phyloP scores from a whole-genome alignment of 257 asterid genomes.

The Nicotiana tomentosiformis region DNA sequence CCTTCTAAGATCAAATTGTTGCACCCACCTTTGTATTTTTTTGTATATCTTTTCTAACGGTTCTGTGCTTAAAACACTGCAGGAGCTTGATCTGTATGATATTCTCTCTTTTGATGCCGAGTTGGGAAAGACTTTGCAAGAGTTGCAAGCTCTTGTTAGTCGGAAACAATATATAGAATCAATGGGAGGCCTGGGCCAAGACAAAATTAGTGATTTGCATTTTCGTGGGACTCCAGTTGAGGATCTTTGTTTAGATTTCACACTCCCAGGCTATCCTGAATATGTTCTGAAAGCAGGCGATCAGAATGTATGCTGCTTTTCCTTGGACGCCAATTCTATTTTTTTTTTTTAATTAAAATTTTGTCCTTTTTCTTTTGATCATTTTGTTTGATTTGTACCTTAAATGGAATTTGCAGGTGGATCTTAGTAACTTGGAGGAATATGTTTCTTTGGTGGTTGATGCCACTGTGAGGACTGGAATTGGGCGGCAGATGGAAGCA shows the following conservation, averaged over 20 bases:
- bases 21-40: neutral
- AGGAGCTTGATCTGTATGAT: conserved; percentile 96
- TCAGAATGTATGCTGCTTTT: conserved; percentile 45
- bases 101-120: conserved; percentile 70
- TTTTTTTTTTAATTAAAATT: neutral
- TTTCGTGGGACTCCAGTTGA: conserved; percentile 77
- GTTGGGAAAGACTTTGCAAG: conserved; percentile 82
- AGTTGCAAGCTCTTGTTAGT: conserved; percentile 79
- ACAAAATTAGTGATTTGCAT: conserved; percentile 32
- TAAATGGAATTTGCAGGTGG: conserved; percentile 50
- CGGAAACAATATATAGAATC: conserved; percentile 66
- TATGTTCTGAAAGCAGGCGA: conserved; percentile 67
- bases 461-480: conserved; percentile 76
- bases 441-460: conserved; percentile 79
- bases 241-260: conserved; percentile 91
- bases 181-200: conserved; percentile 39
- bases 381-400: neutral
- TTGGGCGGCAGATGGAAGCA: conserved; percentile 82
- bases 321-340: neutral
- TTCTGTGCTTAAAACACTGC: conserved; percentile 11
- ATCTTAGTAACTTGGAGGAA: conserved; percentile 70
- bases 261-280: conserved; percentile 90
- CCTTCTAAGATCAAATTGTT: neutral
- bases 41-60: neutral
- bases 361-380: neutral